These are phyloP conservation scores for Paramecium sexaurelia DNA, from an alignment of 73 alveolate species.

Conservation along the genomic window DNA sequence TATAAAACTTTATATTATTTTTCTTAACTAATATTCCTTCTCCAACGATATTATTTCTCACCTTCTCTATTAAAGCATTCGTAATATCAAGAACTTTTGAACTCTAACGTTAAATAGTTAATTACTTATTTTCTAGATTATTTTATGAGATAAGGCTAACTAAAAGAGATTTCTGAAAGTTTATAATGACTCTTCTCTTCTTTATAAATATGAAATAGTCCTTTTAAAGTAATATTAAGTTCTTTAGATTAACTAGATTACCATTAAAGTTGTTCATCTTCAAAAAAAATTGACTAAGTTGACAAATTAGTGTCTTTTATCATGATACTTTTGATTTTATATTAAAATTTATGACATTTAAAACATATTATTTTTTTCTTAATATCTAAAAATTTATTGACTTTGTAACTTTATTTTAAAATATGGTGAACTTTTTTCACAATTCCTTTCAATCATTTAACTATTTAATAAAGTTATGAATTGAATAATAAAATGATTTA, in stretches of 20 bases:
- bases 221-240: neutral
- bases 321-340: neutral
- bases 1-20: neutral
- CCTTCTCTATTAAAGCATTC: neutral
- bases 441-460: neutral
- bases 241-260: neutral
- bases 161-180: neutral
- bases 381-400: neutral
- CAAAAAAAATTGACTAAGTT: neutral
- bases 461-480: neutral
- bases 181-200: neutral
- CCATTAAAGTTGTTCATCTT: neutral
- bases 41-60: neutral
- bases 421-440: neutral
- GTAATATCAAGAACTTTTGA: neutral
- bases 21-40: neutral
- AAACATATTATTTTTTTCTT: neutral
- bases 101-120: neutral
- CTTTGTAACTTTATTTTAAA: neutral
- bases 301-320: neutral
- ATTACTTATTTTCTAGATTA: neutral
- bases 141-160: neutral
- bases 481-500: neutral
- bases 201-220: neutral
- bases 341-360: neutral